Base-by-base conservation (phyloP, 257 asterid species). In the Mitragyna speciosa region DNA sequence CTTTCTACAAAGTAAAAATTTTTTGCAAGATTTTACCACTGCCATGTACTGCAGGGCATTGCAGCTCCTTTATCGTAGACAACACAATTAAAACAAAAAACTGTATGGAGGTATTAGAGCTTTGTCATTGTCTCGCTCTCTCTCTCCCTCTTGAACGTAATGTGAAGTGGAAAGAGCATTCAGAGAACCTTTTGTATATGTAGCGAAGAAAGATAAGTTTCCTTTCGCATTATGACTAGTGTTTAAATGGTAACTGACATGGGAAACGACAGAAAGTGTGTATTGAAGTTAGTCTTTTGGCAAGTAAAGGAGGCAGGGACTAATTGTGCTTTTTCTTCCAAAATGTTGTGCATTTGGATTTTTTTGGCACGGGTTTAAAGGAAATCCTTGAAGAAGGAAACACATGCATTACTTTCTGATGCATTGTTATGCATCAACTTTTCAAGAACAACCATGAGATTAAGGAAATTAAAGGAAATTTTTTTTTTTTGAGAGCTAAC, bases 211-310 rank as follows among this genome's bases (percentile, higher is more conserved):
- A 76, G 77, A 78, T 11, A n/a, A 31, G 22, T 47, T 0, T 63
- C 65, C 86, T 64, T 36, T 80, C 70, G 76, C 71, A 22, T 51
- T 49, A 33, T 41, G 24, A 31, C 61, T 82, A 28, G 20, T 28
- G 77, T 82, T 3, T 79, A 63, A 82, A 72, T 43, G 54, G 63
- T 26, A 45, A 41, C 80, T 68, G 84, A 66, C 88, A 72, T 73
- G 48, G 84, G 84, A 85, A 76, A 76, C 83, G 88, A 85, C 88
- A 76, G 72, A 67, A 47, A 77, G 71, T 67, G 76, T 69, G 41
- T 39, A 43, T 59, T 45, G 73, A 41, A 36, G 12, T 36, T 17
- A 4, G 19, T 41, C 41, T 73, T 73, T 49, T 28, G 61, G 47
- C 45, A 51, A 48, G 24, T 5, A 43, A 72, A 48, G 76, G 43